Evolutionary conservation across 2,329 filamentous ascomycete species (phyloP), one percentile per base, ranked within the genome.

Genomic region (Cordyceps cicadae): DNA sequence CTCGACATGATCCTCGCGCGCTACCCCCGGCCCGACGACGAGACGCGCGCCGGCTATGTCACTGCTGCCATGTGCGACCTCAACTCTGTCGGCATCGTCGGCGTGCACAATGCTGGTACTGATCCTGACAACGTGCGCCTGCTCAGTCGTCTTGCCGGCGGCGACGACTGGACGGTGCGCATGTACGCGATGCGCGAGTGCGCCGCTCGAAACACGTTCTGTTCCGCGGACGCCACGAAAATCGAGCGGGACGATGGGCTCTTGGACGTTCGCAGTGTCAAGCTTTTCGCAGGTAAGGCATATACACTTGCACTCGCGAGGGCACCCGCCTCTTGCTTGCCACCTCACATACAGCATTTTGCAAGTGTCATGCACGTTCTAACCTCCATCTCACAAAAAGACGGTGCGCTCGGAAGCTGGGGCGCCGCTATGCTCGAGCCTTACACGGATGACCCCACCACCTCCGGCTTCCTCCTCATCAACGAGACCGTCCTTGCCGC

Each of bases 171-270:
- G 80, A 84, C 78, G 7, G 71, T 88, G 7, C 77, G 87, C 41
- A 81, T 89, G 0, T 86, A 88, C 63, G 81, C 83, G 53, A 90
- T 90, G 87, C 67, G 85, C 3, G 86, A 88, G 69, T 89, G 87
- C 64, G 73, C 78, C 3, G 78, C 80, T 68, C 78, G 85, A 21
- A 89, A 89, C 67, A 82, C 81, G 0, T 86, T 84, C 66, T 89
- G 87, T 62, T 79, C 80, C 0, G 72, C 78, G 1, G 74, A 79
- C 17, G 79, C 81, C 12, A 70, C 74, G 52, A 76, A 72, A 61
- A 71, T 81, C 39, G 69, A 68, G 6, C 75, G 74, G 0, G 66
- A 74, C 0, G 78, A 82, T 59, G 79, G 77, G 0, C 78, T 79
- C 59, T 74, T 89, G 55, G 77, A 76, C 24, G 77, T 88, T 5